phyloP scores from a whole-genome alignment of 83 land plant genomes.

The Diphasiastrum complanatum region DNA sequence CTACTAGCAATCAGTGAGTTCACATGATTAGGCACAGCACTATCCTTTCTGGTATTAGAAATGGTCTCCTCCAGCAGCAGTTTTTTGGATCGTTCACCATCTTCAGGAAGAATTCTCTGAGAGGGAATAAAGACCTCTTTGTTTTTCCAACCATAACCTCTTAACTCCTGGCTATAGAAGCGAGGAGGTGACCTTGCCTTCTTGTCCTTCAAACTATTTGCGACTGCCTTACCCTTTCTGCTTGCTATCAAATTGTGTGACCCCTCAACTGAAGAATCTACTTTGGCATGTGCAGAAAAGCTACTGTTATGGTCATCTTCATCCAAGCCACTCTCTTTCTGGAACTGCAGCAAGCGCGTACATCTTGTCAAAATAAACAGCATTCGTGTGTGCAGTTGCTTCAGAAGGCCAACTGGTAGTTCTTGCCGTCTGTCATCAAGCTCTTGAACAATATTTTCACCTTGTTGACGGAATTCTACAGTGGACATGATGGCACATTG shows the following conservation, averaged over 20 bases:
- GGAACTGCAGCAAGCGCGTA: slow-evolving; percentile 86
- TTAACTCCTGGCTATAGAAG: slow-evolving; percentile 43
- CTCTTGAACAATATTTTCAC: slow-evolving; percentile 97
- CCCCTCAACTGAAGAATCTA: slow-evolving; percentile 50
- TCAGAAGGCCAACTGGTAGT: slow-evolving; percentile 69
- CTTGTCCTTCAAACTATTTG: slow-evolving; percentile 26
- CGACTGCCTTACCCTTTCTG: slow-evolving; percentile 35
- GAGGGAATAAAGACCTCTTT: slow-evolving; percentile 6
- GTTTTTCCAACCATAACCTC: neutral
- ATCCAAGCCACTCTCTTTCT: slow-evolving; percentile 76
- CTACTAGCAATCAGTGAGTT: slow-evolving; percentile 23
- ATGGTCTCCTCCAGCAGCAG: neutral
- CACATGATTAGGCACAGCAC: slow-evolving; percentile 9
- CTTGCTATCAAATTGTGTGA: slow-evolving; percentile 22
- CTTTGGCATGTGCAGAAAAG: slow-evolving; percentile 51
- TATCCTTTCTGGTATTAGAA: neutral
- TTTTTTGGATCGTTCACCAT: neutral
- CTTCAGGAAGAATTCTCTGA: slow-evolving; percentile 5
- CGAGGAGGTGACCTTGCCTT: slow-evolving; percentile 31
- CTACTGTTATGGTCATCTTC: slow-evolving; percentile 59
- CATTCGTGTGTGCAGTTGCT: slow-evolving; percentile 93
- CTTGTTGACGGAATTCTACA: slow-evolving; percentile 84
- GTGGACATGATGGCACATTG: slow-evolving; percentile 77
- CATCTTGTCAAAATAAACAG: slow-evolving; percentile 97
- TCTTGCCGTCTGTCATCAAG: slow-evolving; percentile 94